A percentile compares a stretch with the other conserved stretches of the same genome.
These are phyloP conservation scores for Xylaria sp. DNA, from an alignment of 2,329 filamentous ascomycete genomes.

Conservation along the genomic window DNA sequence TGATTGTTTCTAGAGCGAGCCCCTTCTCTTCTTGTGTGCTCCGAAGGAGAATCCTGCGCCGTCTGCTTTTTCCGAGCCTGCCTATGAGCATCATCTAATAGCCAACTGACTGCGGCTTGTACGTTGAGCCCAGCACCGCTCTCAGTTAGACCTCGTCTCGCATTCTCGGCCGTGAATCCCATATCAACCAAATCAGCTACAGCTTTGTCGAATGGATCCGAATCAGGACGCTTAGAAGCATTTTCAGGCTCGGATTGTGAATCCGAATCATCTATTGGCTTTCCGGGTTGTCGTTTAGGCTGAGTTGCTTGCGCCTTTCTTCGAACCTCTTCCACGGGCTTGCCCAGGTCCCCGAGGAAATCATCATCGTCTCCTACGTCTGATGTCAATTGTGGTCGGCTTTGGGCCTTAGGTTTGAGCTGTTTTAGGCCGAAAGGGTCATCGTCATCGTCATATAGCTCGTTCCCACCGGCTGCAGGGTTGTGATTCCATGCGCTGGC, in stretches of 20 bases:
- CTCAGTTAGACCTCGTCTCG: slow-evolving; percentile 77
- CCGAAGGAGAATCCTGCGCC: slow-evolving; percentile 54
- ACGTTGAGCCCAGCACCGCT: slow-evolving; percentile 81
- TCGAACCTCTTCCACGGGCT: slow-evolving; percentile 68
- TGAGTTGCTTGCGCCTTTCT: slow-evolving; percentile 50
- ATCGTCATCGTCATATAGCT: slow-evolving; percentile 68
- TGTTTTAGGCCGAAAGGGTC: slow-evolving; percentile 84
- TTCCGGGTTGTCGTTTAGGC: slow-evolving; percentile 57
- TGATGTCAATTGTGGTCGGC: slow-evolving; percentile 32
- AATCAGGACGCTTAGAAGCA: slow-evolving; percentile 26
- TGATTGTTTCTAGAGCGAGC: slow-evolving; percentile 46
- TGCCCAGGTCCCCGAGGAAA: slow-evolving; percentile 67
- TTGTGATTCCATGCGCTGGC: slow-evolving; percentile 59
- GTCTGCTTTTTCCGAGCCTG: slow-evolving; percentile 77
- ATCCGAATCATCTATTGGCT: slow-evolving; percentile 58
- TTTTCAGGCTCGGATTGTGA: slow-evolving; percentile 51
- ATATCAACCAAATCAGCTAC: slow-evolving; percentile 92
- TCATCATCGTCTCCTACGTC: slow-evolving; percentile 63
- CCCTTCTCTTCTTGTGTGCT: slow-evolving; percentile 46
- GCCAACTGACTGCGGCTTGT: slow-evolving; percentile 84
- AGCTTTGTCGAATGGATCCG: slow-evolving; percentile 76
- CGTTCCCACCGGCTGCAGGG: slow-evolving; percentile 39
- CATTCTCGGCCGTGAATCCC: slow-evolving; percentile 86
- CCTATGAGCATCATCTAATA: slow-evolving; percentile 88
- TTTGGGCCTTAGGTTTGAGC: slow-evolving; percentile 54